Conservation (phyloP, 305 asterid genomes). For the Euphrasia arctica region DNA sequence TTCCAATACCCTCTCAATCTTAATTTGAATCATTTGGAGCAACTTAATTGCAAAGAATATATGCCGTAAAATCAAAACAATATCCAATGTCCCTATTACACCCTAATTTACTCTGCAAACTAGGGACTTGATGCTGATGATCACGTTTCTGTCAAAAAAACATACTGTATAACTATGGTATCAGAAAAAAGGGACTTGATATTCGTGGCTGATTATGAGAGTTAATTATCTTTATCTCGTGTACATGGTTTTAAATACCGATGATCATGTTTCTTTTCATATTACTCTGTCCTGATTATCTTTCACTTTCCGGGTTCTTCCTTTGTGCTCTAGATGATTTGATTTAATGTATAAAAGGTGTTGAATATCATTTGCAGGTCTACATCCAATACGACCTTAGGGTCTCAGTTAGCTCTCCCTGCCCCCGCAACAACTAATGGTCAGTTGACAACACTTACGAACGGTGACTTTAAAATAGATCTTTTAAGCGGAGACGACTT, state of each 20-base stretch:
- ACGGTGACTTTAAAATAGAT: slow-evolving; percentile 44
- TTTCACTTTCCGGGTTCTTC: slow-evolving; percentile 14
- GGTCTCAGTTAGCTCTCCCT: slow-evolving; percentile 47
- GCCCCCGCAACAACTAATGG: slow-evolving; percentile 50
- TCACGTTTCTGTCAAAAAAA: no score
- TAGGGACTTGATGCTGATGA: no score
- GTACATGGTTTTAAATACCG: neutral
- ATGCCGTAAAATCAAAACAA: no score
- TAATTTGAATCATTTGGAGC: slow-evolving; percentile 4
- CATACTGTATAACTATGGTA: no score
- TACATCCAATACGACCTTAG: slow-evolving; percentile 42
- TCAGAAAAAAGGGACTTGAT: no score
- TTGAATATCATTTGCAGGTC: slow-evolving; percentile 38
- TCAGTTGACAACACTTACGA: slow-evolving; percentile 41
- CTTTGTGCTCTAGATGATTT: slow-evolving; percentile 11
- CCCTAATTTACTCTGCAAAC: no score
- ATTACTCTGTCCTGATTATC: slow-evolving; percentile 5
- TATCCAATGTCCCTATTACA: no score
- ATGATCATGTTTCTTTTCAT: slow-evolving; percentile 13
- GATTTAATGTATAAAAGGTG: neutral
- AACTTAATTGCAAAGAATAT: slow-evolving; percentile 13
- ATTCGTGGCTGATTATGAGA: neutral
- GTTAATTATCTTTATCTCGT: neutral
- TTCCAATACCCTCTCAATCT: slow-evolving; percentile 4
- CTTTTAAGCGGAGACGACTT: slow-evolving; percentile 84